phyloP scores from a whole-genome alignment of 2,329 filamentous ascomycete genomes.

The Phaeosphaeriaceae sp. region DNA sequence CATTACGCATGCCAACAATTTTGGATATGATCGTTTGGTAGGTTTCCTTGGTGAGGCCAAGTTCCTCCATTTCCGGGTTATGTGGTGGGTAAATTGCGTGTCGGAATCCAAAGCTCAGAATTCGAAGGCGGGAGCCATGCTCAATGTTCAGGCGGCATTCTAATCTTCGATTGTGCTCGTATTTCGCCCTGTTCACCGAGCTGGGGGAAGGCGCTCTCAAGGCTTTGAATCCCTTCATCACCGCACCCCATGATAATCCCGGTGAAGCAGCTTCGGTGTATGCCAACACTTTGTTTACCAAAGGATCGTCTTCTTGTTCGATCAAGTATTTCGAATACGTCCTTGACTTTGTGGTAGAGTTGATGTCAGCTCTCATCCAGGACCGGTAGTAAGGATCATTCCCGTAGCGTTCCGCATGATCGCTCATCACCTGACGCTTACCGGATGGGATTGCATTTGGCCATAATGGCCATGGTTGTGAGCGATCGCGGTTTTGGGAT shows the following conservation, averaged over 20 bases:
- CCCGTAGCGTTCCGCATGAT: constrained; percentile 28
- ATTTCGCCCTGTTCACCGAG: constrained; percentile 22
- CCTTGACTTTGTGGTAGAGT: constrained; percentile 24
- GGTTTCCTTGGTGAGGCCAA: constrained; percentile 23
- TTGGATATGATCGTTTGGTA: constrained; percentile 21
- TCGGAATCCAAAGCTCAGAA: constrained; percentile 29
- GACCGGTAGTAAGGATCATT: constrained; percentile 33
- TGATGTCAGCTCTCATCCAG: constrained; percentile 33
- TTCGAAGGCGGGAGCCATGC: constrained; percentile 23
- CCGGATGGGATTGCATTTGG: constrained; percentile 31
- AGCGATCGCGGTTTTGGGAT: constrained; percentile 19
- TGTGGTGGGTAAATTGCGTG: constrained; percentile 32
- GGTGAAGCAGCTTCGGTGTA: constrained; percentile 19
- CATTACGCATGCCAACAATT: constrained; percentile 23
- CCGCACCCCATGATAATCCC: constrained; percentile 4
- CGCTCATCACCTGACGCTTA: constrained; percentile 25
- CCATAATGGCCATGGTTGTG: constrained; percentile 29
- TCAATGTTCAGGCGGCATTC: constrained; percentile 33
- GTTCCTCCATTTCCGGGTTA: constrained; percentile 30
- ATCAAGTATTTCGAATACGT: constrained; percentile 36
- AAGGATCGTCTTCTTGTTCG: constrained; percentile 29
- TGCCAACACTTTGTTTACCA: constrained; percentile 28
- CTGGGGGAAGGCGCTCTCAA: constrained; percentile 19
- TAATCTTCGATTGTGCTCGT: constrained; percentile 34
- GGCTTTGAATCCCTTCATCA: constrained; percentile 8